These are phyloP conservation scores for Aureobasidium sp. DNA, from an alignment of 2,329 filamentous ascomycete genomes.

Conservation along the genomic window DNA sequence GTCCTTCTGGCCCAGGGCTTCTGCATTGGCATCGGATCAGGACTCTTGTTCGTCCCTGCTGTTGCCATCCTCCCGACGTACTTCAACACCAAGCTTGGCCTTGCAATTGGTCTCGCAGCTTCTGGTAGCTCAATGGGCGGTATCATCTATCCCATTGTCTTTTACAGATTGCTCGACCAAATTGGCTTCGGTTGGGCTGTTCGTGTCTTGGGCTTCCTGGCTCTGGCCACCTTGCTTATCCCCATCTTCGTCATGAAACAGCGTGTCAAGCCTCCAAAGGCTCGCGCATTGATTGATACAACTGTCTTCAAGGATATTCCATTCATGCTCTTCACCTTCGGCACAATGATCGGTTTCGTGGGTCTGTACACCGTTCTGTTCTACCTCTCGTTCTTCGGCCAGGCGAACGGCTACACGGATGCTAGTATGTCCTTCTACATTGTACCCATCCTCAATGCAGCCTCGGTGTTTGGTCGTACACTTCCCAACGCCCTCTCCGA, in stretches of 20 bases:
- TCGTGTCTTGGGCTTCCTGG: conserved; percentile 46
- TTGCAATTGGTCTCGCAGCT: conserved; percentile 42
- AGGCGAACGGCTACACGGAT: conserved; percentile 26
- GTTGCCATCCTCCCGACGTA: conserved; percentile 40
- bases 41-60: conserved; percentile 40
- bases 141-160: conserved; percentile 45
- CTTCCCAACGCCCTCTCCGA: conserved; percentile 35
- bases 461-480: conserved; percentile 35
- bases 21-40: conserved; percentile 36
- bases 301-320: conserved; percentile 34
- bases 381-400: conserved; percentile 35
- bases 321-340: conserved; percentile 30
- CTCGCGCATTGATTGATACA: conserved; percentile 34
- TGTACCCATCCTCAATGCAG: conserved; percentile 37
- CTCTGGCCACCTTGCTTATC: conserved; percentile 37
- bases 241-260: conserved; percentile 22
- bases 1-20: conserved; percentile 47
- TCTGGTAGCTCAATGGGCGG: conserved; percentile 46
- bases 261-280: conserved; percentile 32
- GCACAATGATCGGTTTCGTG: conserved; percentile 34
- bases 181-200: conserved; percentile 51
- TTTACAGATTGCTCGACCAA: conserved; percentile 40
- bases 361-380: conserved; percentile 36
- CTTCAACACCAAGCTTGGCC: conserved; percentile 42
- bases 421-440: conserved; percentile 36